These are phyloP conservation scores for Chlamydomonas asymmetrica DNA, from an alignment of 139 green algal species.

Conservation along the genomic window DNA sequence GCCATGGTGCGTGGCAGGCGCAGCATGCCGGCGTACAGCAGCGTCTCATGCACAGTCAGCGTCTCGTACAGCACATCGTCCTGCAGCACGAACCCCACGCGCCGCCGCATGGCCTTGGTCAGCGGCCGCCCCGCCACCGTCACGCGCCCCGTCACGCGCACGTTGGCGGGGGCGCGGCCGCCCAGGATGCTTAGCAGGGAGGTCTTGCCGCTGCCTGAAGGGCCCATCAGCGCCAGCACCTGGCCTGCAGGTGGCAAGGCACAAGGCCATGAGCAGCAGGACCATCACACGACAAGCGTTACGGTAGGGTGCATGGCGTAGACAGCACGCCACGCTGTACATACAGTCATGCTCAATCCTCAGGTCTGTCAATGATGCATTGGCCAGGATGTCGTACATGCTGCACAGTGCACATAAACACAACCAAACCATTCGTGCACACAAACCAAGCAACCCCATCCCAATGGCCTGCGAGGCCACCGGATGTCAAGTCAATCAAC, in stretches of 20 bases:
- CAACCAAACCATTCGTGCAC: neutral
- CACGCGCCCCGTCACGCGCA: conserved; percentile 42
- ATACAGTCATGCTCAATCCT: too few relatives aligned
- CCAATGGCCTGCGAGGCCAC: neutral
- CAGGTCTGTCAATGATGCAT: too few relatives aligned
- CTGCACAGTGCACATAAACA: neutral
- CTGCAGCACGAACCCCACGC: conserved; percentile 70
- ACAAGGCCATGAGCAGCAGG: neutral
- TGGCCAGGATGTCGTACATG: neutral
- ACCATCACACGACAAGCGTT: neutral
- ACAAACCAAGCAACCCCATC: neutral
- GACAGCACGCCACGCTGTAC: neutral
- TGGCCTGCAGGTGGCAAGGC: conserved; percentile 14
- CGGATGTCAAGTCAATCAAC: neutral
- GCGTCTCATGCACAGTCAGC: conserved; percentile 62
- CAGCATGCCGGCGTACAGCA: conserved; percentile 75
- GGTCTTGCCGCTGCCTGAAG: conserved; percentile 78
- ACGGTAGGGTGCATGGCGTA: neutral
- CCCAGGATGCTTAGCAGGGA: conserved; percentile 73
- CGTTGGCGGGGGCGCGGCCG: conserved; percentile 37
- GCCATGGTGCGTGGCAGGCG: conserved; percentile 67
- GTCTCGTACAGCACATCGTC: conserved; percentile 82
- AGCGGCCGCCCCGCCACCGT: conserved; percentile 73
- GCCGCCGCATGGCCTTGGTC: conserved; percentile 64
- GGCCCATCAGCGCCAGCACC: conserved; percentile 64